Evolutionary conservation across 2,329 filamentous ascomycete genomes (phyloP).

Genomic region (Pseudopithomyces chartarum): DNA sequence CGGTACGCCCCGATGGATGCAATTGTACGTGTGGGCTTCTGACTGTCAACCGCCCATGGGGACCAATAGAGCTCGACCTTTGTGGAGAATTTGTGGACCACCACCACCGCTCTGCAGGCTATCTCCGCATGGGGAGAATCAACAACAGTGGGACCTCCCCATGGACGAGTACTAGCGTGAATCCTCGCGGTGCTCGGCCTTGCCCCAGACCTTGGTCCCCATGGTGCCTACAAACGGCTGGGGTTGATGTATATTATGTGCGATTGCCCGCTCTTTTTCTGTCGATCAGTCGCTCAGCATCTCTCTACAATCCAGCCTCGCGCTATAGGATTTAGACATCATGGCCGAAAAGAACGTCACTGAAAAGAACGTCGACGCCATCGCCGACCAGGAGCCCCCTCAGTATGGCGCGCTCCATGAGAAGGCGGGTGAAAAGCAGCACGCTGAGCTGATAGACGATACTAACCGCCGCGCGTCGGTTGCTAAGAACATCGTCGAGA

Average conservation of each 20-base stretch:
- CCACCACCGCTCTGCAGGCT: background rate
- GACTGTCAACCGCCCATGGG: background rate
- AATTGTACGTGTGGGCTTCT: background rate
- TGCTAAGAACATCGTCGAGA: constrained; percentile 54
- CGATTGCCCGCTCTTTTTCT: background rate
- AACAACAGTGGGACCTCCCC: constrained; percentile 1
- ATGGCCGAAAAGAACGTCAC: constrained; percentile 9
- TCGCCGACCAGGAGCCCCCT: background rate
- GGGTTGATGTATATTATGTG: background rate
- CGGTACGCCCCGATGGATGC: background rate
- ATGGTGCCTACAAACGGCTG: background rate
- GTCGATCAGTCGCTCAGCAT: background rate
- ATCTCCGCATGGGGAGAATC: constrained; percentile 10
- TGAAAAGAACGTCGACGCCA: constrained; percentile 1
- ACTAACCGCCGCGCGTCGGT: constrained; percentile 45
- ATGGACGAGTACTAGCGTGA: constrained; percentile 6
- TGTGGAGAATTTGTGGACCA: background rate
- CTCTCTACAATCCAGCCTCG: background rate
- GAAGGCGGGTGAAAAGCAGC: background rate
- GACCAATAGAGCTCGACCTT: background rate
- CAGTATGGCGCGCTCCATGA: constrained; percentile 3
- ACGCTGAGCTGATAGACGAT: constrained; percentile 12
- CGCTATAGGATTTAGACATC: background rate
- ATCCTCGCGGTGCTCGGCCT: background rate
- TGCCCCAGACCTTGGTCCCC: background rate